Base-by-base conservation (phyloP, 192 early-diverging fungal species). In the Backusella tarrabulga region DNA sequence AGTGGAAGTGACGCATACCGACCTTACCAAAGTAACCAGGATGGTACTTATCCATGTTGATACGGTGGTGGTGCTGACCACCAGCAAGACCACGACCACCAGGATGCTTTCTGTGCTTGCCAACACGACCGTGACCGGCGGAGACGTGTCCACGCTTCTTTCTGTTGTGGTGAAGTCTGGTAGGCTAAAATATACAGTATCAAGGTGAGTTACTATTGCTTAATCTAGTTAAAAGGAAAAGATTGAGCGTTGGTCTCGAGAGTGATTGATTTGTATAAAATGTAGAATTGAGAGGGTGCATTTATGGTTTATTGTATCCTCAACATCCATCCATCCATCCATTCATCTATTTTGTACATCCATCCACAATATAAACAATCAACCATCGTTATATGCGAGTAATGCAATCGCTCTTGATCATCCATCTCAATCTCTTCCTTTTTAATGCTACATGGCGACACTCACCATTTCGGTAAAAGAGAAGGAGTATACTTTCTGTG, bases 11-110 rank as follows among this genome's bases (percentile, higher is more conserved):
- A 80, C 97, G 94, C 97, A 97, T 97, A 96, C 97, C 97, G 88
- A 99, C 97, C 90, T 99, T 98, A 89, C 97, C 97, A 84, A 97
- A 99, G 95, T 99, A 99, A 86, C 97, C 97, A 79, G 97, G 97
- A 90, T 99, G 97, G 93, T 96, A 98, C 93, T 96, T 99, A 89
- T 99, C 97, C 94, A 99, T 96, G 91, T 97, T 96, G 88, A 97
- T 98, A 81, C 97, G 92, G 92, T 99, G 96, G 88, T 99, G 97
- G 90, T 98, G 96, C 88, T 93, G 92, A 92, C 97, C 97, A 94
- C 97, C 96, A 87, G 97, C 97, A 83, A 97, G 88, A 99, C 97
- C 97, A 85, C 97, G 93, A 92, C 96, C 97, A 85, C 97, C 97
- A 81, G 97, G 96, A 87, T 99, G 97, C 93, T 99, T 99, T 81